Conservation (phyloP, 495 filamentous ascomycete genomes). For the Tuber borchii region DNA sequence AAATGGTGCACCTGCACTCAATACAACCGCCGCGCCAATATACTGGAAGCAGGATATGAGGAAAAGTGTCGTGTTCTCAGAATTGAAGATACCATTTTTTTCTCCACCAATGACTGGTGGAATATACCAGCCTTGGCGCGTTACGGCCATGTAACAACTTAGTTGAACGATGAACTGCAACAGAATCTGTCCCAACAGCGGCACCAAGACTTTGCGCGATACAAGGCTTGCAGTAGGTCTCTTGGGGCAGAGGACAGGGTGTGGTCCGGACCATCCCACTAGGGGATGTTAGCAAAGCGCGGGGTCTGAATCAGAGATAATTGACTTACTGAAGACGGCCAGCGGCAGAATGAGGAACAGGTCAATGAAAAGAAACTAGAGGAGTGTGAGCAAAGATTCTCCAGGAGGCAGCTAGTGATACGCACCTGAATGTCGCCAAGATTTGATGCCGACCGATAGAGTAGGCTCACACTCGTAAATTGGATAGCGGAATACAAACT, state of each 20-base stretch:
- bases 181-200: conserved; percentile 81
- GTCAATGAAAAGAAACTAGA: conserved; percentile 86
- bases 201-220: conserved; percentile 83
- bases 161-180: conserved; percentile 74
- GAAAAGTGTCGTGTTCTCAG: conserved; percentile 86
- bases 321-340: conserved; percentile 77
- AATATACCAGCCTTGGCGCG: conserved; percentile 74
- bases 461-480: conserved; percentile 96
- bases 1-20: conserved; percentile 85
- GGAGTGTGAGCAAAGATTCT: conserved; percentile 27
- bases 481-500: conserved; percentile 97
- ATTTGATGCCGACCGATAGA: conserved; percentile 93
- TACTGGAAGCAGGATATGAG: conserved; percentile 90
- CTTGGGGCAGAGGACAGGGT: conserved; percentile 69
- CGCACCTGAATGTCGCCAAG: conserved; percentile 87
- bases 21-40: conserved; percentile 75
- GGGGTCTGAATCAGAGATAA: conserved; percentile 10
- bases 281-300: conserved; percentile 28
- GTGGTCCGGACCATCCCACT: conserved; percentile 94
- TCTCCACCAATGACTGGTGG: conserved; percentile 67
- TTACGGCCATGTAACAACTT: conserved; percentile 63
- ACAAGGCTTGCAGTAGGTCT: conserved; percentile 89
- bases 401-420: neutral
- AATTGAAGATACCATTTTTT: conserved; percentile 78
- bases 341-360: conserved; percentile 88